Base-by-base conservation (phyloP, 176 grass and related monocot species). In the Oryza brachyantha region DNA sequence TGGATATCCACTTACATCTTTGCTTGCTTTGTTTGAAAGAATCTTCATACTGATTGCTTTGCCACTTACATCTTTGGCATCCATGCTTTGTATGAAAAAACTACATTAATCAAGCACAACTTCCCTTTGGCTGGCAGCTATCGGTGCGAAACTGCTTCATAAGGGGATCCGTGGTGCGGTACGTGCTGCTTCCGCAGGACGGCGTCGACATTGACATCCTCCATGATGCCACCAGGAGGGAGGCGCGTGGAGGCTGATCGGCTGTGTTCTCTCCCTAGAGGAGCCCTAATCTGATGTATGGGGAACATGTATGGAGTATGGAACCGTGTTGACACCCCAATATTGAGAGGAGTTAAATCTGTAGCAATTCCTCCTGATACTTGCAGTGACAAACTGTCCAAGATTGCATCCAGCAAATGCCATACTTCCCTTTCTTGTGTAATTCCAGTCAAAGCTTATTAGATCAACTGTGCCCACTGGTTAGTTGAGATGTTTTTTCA, bases 121-220 rank as follows among this genome's bases (percentile, higher is more conserved):
- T 25, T 61, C 61, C 29, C 16, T 35, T 75, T 29, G n/a, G n/a
- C n/a, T 84, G 72, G 32, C 84, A 99, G 96, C 70, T 95, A 31
- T 95, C 96, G 1, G 96, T 99, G 55, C 78, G 96, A 34, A 99
- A 99, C 83, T 99, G 96, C 81, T 99, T 99, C 77, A 99, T 99
- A 69, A 84, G 96, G 45, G 96, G 96, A 66, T 99, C 96, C 0
- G 96, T 99, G 68, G 96, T 99, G 70, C 76, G 96, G n/a, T 99
- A 99, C 10, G 96, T 99, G 40, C 79, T 94, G 21, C 92, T 99
- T 39, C 96, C 96, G 0, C 96, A 87, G 57, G 96, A 99, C 13
- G 96, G 92, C 0, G 96, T 99, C 8, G 96, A 99, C 50, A 66
- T 95, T 0, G 96, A 99, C 65, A 99, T 99, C 79, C 96, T 99